phyloP scores from a whole-genome alignment of 169 alveolate genomes.

The Neospora caninum region DNA sequence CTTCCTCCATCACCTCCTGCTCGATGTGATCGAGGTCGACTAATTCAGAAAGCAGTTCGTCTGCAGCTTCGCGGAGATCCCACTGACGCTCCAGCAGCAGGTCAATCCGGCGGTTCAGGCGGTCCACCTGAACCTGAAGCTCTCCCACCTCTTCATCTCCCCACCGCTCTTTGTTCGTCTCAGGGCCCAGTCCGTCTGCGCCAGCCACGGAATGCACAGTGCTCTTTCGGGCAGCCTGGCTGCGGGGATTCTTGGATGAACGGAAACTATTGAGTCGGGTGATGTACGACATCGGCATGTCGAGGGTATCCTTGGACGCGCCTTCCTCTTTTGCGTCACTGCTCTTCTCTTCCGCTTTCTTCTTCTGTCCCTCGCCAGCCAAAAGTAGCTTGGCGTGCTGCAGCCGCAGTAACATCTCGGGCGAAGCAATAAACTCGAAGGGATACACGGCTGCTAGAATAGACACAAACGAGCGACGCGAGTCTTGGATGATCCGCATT shows the following conservation, averaged over 20 bases:
- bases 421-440: neutral
- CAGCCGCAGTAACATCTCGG: neutral
- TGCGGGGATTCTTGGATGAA: no score
- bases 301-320: neutral
- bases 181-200: no score
- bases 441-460: conserved; percentile 5
- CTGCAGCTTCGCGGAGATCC: neutral
- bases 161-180: neutral
- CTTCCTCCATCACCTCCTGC: neutral
- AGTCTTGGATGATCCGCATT: neutral
- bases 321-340: neutral
- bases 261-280: no score
- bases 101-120: neutral
- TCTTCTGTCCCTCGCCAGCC: neutral
- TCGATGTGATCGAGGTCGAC: neutral
- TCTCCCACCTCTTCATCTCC: neutral
- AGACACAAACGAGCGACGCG: neutral
- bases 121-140: neutral
- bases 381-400: neutral
- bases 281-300: no score
- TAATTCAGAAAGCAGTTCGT: neutral
- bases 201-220: no score
- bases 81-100: neutral
- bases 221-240: no score
- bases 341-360: neutral